Evolutionary conservation across 2,329 filamentous ascomycete genomes (phyloP), one percentile per base, ranked within the genome.

Genomic region (Penicillium capsulatum): DNA sequence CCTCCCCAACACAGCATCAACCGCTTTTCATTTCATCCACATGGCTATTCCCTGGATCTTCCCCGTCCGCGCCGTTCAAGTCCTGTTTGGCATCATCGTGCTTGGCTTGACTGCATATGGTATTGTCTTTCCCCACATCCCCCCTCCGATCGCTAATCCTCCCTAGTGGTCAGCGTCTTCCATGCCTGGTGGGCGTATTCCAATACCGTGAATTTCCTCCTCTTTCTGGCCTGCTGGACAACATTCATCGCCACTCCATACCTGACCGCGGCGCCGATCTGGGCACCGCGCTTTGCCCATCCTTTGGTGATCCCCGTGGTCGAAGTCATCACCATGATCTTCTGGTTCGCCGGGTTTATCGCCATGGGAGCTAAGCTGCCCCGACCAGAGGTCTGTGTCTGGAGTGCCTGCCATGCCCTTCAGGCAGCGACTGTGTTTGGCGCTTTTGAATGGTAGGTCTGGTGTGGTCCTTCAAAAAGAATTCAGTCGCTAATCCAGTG

Each of bases 261-360:
- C 64, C 75, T 94, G 44, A 73, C 80, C 54, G 47, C 90, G 34
- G 72, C 81, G 2, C 85, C 86, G 1, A 68, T 77, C 30, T 81
- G 80, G 65, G 70, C 80, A 54, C 72, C 76, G 3, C 69, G 70
- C 16, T 54, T 80, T 8, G 81, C 81, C 54, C 79, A 87, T 63
- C 76, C 74, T 36, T 77, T 79, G 35, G 79, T 74, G 31, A 77
- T 88, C 11, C 70, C 90, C 13, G 80, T 57, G 1, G 72, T 86
- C 20, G 85, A 94, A 57, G 72, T 71, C 32, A 51, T 92, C 16
- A 92, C 86, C 7, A 82, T 84, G 68, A 73, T 94, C 40, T 94
- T 94, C 71, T 95, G 89, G 89, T 92, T 96, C 59, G 82, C 84
- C 1, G 88, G 87, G 5, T 84, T 88, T 55, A 81, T 94, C 50